A percentile compares a stretch with the other conserved stretches of the same genome.
These are phyloP conservation scores for Hermanozyma aechmeae DNA, from an alignment of 805 yeast species.

Conservation along the genomic window DNA sequence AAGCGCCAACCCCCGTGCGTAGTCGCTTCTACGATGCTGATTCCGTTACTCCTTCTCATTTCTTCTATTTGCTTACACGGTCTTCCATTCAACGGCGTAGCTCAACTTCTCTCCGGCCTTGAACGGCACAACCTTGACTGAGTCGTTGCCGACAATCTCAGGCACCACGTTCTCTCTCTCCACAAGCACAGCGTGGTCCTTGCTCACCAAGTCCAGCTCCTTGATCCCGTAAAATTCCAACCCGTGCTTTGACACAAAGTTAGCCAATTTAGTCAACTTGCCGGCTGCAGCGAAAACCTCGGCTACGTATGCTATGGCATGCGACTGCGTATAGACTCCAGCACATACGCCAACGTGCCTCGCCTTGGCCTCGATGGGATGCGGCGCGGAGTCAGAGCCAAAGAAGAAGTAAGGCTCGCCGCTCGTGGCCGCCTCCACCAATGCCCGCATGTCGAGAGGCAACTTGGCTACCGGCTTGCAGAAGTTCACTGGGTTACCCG, in stretches of 20 bases:
- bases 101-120: constrained; percentile 65
- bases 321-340: constrained; percentile 92
- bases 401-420: constrained; percentile 91
- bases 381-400: constrained; percentile 98
- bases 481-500: constrained; percentile 88
- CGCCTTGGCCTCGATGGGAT: constrained; percentile 72
- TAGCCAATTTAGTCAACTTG: constrained; percentile 55
- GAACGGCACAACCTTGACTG: constrained; percentile 64
- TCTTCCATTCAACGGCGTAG: constrained; percentile 79
- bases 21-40: no score
- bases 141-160: constrained; percentile 38
- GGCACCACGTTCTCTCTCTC: constrained; percentile 51
- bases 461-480: constrained; percentile 98
- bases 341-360: constrained; percentile 85
- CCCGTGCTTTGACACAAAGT: constrained; percentile 73
- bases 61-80: no score
- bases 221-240: constrained; percentile 57
- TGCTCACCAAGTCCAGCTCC: constrained; percentile 26
- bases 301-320: constrained; percentile 76
- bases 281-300: constrained; percentile 66
- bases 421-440: constrained; percentile 80
- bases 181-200: constrained; percentile 46
- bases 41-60: no score
- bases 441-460: constrained; percentile 73
- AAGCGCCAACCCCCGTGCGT: no score